phyloP scores from a whole-genome alignment of 805 yeast genomes.

The Lipomyces orientalis region DNA sequence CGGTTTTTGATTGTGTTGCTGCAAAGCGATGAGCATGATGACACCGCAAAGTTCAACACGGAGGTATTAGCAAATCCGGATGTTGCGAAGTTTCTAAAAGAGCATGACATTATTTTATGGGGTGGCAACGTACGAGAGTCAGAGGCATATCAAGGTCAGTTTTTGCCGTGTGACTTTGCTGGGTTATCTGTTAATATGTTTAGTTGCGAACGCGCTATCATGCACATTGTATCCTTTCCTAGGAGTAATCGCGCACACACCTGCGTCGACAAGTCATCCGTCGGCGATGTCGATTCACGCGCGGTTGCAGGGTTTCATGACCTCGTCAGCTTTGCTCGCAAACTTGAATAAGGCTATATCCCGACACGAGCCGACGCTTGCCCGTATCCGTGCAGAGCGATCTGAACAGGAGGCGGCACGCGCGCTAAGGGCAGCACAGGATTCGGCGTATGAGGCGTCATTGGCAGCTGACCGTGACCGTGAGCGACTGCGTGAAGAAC shows the following conservation, averaged over 20 bases:
- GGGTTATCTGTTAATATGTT: background rate
- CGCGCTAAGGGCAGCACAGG: slow-evolving; percentile 73
- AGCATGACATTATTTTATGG: slow-evolving; percentile 72
- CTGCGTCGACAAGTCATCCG: slow-evolving; percentile 33
- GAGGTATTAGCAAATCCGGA: slow-evolving; percentile 59
- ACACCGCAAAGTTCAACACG: slow-evolving; percentile 57
- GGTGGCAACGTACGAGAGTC: slow-evolving; percentile 83
- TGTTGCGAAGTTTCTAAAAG: slow-evolving; percentile 55
- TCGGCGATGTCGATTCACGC: slow-evolving; percentile 58
- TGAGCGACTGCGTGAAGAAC: slow-evolving; percentile 45
- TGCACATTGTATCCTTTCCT: slow-evolving; percentile 81
- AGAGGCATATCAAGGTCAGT: slow-evolving; percentile 69
- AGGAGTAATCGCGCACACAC: slow-evolving; percentile 59
- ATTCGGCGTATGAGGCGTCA: slow-evolving; percentile 74
- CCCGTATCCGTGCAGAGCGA: slow-evolving; percentile 65
- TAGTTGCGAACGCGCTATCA: slow-evolving; percentile 71
- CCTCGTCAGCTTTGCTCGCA: slow-evolving; percentile 52
- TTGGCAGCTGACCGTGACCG: slow-evolving; percentile 68
- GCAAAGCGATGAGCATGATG: slow-evolving; percentile 74
- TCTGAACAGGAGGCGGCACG: slow-evolving; percentile 61
- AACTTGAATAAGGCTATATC: slow-evolving; percentile 55
- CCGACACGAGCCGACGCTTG: slow-evolving; percentile 66
- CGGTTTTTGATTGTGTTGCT: slow-evolving; percentile 76
- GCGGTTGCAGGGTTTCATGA: slow-evolving; percentile 63
- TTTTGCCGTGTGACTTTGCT: background rate